Conservation (phyloP, 1,284 basidiomycete species). For the Ceratobasidium theobromae region DNA sequence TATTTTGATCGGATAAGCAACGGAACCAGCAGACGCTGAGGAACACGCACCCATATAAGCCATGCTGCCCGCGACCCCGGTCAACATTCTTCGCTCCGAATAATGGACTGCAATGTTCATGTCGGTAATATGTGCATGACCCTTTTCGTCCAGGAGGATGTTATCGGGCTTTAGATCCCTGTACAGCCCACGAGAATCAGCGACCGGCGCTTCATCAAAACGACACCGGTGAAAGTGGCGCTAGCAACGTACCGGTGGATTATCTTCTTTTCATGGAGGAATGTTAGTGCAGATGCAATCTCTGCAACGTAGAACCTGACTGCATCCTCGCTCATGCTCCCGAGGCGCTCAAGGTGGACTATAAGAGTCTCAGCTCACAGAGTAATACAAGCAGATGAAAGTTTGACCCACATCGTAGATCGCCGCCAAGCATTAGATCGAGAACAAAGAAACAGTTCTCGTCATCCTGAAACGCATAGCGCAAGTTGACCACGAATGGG, state of each 20-base stretch:
- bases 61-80: constrained; percentile 94
- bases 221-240: constrained; percentile 19
- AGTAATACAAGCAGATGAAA: constrained; percentile 4
- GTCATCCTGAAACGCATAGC: constrained; percentile 97
- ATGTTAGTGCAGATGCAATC: constrained; percentile 80
- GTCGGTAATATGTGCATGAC: constrained; percentile 96
- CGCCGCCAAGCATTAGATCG: constrained; percentile 95
- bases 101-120: constrained; percentile 99
- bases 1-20: constrained; percentile 38
- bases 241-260: constrained; percentile 78
- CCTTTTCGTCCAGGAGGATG: constrained; percentile 86
- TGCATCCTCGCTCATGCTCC: constrained; percentile 72
- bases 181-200: constrained; percentile 10
- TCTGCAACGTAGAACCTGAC: constrained; percentile 93
- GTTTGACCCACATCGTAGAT: constrained; percentile 75
- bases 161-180: constrained; percentile 98
- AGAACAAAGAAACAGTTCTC: constrained; percentile 98
- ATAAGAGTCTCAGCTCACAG: constrained; percentile 3
- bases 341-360: constrained; percentile 85
- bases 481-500: constrained; percentile 89
- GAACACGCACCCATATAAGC: constrained; percentile 80
- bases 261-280: constrained; percentile 88
- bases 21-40: constrained; percentile 32
- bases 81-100: constrained; percentile 80
- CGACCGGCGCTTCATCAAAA: neutral